These are phyloP conservation scores for Thyridium curvatum DNA, from an alignment of 2,329 filamentous ascomycete species.

Conservation along the genomic window DNA sequence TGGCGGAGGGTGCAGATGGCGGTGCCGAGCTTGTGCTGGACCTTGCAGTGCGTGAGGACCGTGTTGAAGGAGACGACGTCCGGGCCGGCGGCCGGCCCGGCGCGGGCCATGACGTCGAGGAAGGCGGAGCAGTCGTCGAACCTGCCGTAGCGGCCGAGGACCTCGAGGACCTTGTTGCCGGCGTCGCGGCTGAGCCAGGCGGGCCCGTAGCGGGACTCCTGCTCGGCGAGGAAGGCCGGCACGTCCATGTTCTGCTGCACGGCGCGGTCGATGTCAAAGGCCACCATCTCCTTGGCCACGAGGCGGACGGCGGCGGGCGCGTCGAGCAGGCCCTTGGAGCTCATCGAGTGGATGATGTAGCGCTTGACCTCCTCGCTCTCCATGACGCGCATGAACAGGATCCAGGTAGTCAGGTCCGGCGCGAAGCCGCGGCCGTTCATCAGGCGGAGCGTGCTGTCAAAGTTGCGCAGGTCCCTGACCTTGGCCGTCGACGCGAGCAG, in stretches of 20 bases:
- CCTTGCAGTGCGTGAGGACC: constrained; percentile 18
- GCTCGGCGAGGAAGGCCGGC: constrained; percentile 31
- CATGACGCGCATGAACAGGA: constrained; percentile 44
- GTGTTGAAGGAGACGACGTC: constrained; percentile 27
- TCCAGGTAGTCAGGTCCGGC: constrained; percentile 41
- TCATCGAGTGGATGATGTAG: constrained; percentile 40
- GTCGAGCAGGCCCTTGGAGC: constrained; percentile 34
- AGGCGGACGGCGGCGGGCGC: constrained; percentile 25
- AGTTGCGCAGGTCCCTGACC: constrained; percentile 33
- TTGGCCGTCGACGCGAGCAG: constrained; percentile 33
- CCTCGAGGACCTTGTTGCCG: constrained; percentile 31
- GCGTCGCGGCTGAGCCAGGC: constrained; percentile 34
- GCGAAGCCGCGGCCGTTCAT: constrained; percentile 32
- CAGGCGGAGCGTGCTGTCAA: constrained; percentile 28
- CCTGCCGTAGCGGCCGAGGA: constrained; percentile 32
- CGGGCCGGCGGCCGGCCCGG: constrained; percentile 13
- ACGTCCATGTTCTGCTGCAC: constrained; percentile 20
- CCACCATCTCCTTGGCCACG: constrained; percentile 35
- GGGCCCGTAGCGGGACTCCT: constrained; percentile 35
- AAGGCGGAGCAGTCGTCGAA: constrained; percentile 20
- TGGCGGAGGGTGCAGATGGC: constrained; percentile 15
- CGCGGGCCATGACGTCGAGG: constrained; percentile 19
- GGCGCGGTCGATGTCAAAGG: constrained; percentile 34
- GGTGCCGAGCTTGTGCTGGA: constrained; percentile 10
- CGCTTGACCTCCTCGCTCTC: constrained; percentile 50